Evolutionary conservation across 345 rosid species (phyloP).

Genomic region (Citrus medica): DNA sequence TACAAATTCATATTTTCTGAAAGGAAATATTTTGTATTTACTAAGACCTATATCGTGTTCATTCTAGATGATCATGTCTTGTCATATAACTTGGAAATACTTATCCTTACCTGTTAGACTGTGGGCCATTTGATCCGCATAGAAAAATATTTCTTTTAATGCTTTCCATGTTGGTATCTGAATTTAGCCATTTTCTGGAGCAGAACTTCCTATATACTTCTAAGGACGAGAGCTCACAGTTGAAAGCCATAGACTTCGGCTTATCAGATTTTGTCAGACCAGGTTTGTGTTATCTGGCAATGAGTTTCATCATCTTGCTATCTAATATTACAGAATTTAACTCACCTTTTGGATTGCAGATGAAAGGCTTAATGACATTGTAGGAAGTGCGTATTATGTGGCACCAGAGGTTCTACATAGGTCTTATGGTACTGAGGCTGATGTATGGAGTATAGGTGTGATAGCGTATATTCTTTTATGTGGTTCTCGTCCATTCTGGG

Average conservation of each 20-base stretch:
- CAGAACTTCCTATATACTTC: slow-evolving; percentile 90
- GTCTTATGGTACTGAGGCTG: slow-evolving; percentile 91
- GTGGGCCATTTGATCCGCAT: neutral
- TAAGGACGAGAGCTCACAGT: slow-evolving; percentile 79
- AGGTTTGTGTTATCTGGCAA: slow-evolving; percentile 47
- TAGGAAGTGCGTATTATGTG: slow-evolving; percentile 95
- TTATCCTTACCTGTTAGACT: neutral
- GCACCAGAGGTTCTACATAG: slow-evolving; percentile 98
- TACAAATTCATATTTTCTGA: neutral
- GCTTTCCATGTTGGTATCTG: slow-evolving; percentile 12
- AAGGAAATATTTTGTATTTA: neutral
- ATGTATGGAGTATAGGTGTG: slow-evolving; percentile 98
- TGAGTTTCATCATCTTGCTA: neutral
- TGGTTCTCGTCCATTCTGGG: slow-evolving; percentile 99
- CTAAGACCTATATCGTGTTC: neutral
- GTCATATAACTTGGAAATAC: neutral
- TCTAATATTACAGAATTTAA: neutral
- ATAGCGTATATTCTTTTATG: slow-evolving; percentile 91
- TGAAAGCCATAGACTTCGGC: slow-evolving; percentile 96
- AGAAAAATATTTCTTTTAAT: neutral
- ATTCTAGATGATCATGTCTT: neutral
- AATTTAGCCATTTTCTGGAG: slow-evolving; percentile 26
- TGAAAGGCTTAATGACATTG: slow-evolving; percentile 93
- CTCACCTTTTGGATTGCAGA: slow-evolving; percentile 39
- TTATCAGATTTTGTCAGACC: slow-evolving; percentile 95